A percentile compares a stretch with the other conserved stretches of the same genome.
Evolutionary conservation across 2,329 filamentous ascomycete genomes (phyloP).

Genomic region (Cordyceps militaris): DNA sequence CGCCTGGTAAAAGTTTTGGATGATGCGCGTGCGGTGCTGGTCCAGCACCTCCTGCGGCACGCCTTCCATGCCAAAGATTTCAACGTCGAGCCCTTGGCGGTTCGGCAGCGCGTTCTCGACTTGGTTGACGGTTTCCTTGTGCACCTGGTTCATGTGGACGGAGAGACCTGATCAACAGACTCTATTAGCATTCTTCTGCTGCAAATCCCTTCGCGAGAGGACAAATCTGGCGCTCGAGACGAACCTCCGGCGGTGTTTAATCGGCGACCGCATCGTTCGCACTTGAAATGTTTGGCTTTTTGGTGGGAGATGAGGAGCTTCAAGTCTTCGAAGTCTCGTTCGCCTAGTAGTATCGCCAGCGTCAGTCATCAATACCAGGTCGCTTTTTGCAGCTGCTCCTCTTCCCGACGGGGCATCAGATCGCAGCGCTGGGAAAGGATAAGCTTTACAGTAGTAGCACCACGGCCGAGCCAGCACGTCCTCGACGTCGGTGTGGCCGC

Average conservation of each 20-base stretch:
- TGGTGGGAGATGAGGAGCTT: conserved; percentile 96
- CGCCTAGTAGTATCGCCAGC: conserved; percentile 39
- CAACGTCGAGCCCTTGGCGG: conserved; percentile 76
- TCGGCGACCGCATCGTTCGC: conserved; percentile 78
- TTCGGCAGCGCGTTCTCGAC: conserved; percentile 92
- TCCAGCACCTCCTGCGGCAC: conserved; percentile 80
- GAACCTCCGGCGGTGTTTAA: conserved; percentile 91
- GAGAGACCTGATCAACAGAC: conserved; percentile 59
- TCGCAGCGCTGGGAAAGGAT: background rate
- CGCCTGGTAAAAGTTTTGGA: conserved; percentile 76
- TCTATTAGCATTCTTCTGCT: background rate
- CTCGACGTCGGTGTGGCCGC: conserved; percentile 76
- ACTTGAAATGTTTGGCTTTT: conserved; percentile 99
- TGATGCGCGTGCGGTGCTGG: conserved; percentile 79
- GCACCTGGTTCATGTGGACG: conserved; percentile 97
- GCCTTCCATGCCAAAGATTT: conserved; percentile 98
- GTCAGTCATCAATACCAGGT: background rate
- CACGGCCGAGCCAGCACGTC: conserved; percentile 82
- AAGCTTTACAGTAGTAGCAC: conserved; percentile 84
- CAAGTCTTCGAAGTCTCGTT: conserved; percentile 94
- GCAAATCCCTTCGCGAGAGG: background rate
- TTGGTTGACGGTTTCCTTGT: conserved; percentile 81
- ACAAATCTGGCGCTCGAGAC: conserved; percentile 18
- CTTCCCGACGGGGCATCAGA: background rate
- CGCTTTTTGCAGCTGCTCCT: background rate